Conservation (phyloP, 805 yeast species). For the Kregervanrija fluxuum region DNA sequence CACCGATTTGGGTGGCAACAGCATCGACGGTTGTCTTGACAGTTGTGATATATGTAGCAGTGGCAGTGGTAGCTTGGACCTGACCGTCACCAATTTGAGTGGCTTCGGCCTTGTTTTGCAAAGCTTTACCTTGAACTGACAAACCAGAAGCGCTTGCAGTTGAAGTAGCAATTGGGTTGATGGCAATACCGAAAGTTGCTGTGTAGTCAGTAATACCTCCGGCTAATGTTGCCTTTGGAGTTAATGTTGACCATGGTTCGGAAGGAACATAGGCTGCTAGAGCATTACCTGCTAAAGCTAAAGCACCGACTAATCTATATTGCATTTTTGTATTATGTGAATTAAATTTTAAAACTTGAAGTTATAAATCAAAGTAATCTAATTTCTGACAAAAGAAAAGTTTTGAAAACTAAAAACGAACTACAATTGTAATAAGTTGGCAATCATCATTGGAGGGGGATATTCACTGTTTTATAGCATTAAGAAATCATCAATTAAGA, state of each 20-base stretch:
- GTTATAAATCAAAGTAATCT: background rate
- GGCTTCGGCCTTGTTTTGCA: slow-evolving; percentile 37
- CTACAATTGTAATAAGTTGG: no score
- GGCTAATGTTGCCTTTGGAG: slow-evolving; percentile 46
- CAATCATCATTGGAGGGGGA: no score
- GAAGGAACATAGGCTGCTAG: slow-evolving; percentile 59
- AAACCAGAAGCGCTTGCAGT: slow-evolving; percentile 21
- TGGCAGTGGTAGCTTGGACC: slow-evolving; percentile 11
- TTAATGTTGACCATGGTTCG: slow-evolving; percentile 66
- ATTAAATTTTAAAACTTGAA: background rate
- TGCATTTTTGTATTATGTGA: slow-evolving; percentile 29
- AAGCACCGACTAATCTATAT: slow-evolving; percentile 32
- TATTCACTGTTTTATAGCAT: no score
- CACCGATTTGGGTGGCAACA: slow-evolving; percentile 23
- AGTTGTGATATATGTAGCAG: background rate
- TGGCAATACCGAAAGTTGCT: slow-evolving; percentile 62
- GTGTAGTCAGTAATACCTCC: slow-evolving; percentile 50
- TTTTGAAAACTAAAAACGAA: background rate
- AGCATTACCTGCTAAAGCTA: slow-evolving; percentile 42
- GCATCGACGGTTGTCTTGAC: background rate
- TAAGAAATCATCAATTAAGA: no score
- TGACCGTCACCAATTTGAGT: slow-evolving; percentile 55
- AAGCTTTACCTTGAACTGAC: slow-evolving; percentile 14
- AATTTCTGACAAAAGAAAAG: background rate
- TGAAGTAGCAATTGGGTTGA: slow-evolving; percentile 48